phyloP scores from a whole-genome alignment of 768 basidiomycete species.

The Tulasnella sp. region DNA sequence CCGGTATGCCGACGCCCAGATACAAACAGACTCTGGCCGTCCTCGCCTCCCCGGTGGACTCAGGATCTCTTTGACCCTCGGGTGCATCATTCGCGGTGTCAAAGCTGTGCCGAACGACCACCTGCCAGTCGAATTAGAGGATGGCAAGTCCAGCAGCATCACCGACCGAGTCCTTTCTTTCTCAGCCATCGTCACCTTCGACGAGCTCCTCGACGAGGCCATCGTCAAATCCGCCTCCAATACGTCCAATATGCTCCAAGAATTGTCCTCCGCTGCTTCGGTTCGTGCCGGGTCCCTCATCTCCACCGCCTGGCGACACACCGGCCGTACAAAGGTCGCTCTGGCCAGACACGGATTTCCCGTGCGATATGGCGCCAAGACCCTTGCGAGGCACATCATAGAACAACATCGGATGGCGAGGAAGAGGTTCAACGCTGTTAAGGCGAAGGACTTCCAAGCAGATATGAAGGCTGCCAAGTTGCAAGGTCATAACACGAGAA shows the following conservation, averaged over 20 bases:
- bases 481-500: conserved; percentile 15
- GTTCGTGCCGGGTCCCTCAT: neutral
- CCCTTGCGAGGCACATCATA: neutral
- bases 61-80: neutral
- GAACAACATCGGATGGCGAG: neutral
- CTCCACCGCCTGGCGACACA: neutral
- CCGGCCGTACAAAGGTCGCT: neutral
- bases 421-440: neutral
- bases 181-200: conserved; percentile 13
- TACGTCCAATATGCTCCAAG: conserved; percentile 9
- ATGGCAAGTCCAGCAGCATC: neutral
- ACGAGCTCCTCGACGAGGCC: conserved; percentile 14
- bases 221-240: neutral
- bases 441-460: neutral
- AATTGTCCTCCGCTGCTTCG: neutral
- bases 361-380: conserved; percentile 4
- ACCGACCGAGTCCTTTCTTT: conserved; percentile 9
- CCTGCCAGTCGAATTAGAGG: neutral
- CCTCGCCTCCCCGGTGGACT: conserved; percentile 16
- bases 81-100: conserved; percentile 4
- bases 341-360: neutral
- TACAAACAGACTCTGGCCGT: neutral
- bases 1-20: neutral
- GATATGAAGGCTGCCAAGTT: neutral
- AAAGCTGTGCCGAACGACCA: conserved; percentile 14